These are phyloP conservation scores for Allium fistulosum DNA, from an alignment of 106 monocot species.

Conservation along the genomic window DNA sequence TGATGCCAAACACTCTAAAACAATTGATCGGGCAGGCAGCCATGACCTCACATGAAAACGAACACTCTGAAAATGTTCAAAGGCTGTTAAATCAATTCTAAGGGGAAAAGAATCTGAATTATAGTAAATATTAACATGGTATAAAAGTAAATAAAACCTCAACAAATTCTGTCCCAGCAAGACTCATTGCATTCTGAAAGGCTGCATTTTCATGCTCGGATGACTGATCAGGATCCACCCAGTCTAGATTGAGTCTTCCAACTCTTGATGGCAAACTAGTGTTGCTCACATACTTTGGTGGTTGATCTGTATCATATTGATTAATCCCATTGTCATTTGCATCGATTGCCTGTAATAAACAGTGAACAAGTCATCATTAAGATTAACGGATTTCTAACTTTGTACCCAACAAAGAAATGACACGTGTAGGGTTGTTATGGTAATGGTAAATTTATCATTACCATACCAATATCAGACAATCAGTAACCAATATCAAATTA, in stretches of 20 bases:
- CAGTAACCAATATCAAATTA: too few relatives aligned
- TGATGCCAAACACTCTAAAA: slow-evolving; percentile 55
- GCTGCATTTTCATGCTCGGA: slow-evolving; percentile 87
- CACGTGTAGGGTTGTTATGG: too few relatives aligned
- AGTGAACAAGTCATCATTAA: background rate
- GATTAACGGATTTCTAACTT: too few relatives aligned
- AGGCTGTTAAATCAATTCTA: background rate
- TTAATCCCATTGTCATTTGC: slow-evolving; percentile 98
- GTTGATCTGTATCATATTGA: slow-evolving; percentile 73
- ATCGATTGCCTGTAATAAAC: slow-evolving; percentile 67
- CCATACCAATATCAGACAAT: too few relatives aligned
- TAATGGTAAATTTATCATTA: too few relatives aligned
- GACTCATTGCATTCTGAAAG: slow-evolving; percentile 77
- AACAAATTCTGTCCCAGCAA: slow-evolving; percentile 84
- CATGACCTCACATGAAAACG: slow-evolving; percentile 64
- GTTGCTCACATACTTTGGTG: slow-evolving; percentile 86
- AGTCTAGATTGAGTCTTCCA: slow-evolving; percentile 77
- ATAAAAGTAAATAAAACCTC: slow-evolving; percentile 32
- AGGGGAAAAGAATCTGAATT: too few relatives aligned
- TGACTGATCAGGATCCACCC: slow-evolving; percentile 92
- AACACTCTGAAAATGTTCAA: slow-evolving; percentile 40
- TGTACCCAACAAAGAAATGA: too few relatives aligned
- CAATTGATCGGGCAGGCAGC: slow-evolving; percentile 86
- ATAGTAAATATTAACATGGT: background rate
- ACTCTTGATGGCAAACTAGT: slow-evolving; percentile 81